Percentiles rank a stretch among this genome's conserved stretches.
These are phyloP conservation scores for Camillea tinctor DNA, from an alignment of 2,329 filamentous ascomycete genomes.

Conservation along the genomic window DNA sequence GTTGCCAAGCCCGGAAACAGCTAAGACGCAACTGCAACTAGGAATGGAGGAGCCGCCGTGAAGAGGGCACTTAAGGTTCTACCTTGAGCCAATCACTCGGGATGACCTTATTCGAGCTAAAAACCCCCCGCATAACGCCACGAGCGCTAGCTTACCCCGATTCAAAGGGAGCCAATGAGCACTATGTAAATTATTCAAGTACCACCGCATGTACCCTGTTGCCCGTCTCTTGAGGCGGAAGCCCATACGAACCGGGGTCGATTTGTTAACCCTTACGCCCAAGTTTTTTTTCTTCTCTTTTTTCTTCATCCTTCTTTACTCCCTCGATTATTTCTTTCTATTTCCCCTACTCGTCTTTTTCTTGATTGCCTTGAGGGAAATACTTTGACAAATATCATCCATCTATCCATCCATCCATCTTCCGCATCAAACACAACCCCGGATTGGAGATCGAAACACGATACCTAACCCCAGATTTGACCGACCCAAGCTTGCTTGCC, in stretches of 20 bases:
- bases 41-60: not conserved
- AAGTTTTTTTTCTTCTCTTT: not conserved
- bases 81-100: not conserved
- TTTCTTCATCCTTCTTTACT: not conserved
- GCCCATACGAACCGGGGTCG: not conserved
- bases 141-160: not conserved
- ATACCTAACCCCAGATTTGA: not conserved
- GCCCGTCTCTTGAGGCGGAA: too few relatives aligned
- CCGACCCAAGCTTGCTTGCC: not conserved
- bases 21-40: not conserved
- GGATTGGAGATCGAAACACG: not conserved
- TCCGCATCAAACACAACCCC: not conserved
- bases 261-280: not conserved
- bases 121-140: not conserved
- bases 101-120: not conserved
- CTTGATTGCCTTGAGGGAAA: not conserved
- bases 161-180: not conserved
- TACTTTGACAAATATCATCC: not conserved
- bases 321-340: not conserved
- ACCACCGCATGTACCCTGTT: too few relatives aligned
- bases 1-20: not conserved
- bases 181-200: not conserved
- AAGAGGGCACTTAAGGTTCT: not conserved
- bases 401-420: not conserved
- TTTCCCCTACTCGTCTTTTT: not conserved